These are phyloP conservation scores for Zygotorulaspora danielsina DNA, from an alignment of 805 yeast species.

Conservation along the genomic window DNA sequence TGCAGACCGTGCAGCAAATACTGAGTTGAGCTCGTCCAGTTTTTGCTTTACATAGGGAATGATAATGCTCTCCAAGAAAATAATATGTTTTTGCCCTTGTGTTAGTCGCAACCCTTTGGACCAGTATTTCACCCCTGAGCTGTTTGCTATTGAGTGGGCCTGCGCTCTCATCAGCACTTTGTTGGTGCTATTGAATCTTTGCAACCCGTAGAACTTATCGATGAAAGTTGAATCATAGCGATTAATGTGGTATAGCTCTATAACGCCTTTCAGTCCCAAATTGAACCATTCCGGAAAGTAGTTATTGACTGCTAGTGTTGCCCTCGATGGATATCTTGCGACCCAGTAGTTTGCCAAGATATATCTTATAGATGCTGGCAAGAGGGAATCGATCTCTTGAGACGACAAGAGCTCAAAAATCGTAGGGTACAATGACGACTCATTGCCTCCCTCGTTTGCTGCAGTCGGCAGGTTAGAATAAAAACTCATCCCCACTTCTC, in stretches of 20 bases:
- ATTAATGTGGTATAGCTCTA: slow-evolving; percentile 68
- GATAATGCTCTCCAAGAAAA: slow-evolving; percentile 58
- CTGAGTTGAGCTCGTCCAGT: slow-evolving; percentile 58
- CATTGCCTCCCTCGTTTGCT: slow-evolving; percentile 8
- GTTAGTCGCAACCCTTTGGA: slow-evolving; percentile 43
- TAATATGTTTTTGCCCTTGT: slow-evolving; percentile 46
- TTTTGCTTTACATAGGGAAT: slow-evolving; percentile 68
- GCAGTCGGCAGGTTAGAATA: slow-evolving; percentile 31
- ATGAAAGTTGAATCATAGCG: slow-evolving; percentile 83
- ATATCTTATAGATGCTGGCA: slow-evolving; percentile 80
- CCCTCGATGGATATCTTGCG: slow-evolving; percentile 65
- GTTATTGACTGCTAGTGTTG: slow-evolving; percentile 55
- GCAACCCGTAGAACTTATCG: slow-evolving; percentile 88
- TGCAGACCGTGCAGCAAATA: slow-evolving; percentile 54
- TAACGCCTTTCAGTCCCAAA: slow-evolving; percentile 50
- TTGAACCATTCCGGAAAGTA: slow-evolving; percentile 70
- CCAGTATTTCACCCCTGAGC: slow-evolving; percentile 14
- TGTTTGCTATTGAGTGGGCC: slow-evolving; percentile 8
- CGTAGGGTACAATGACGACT: slow-evolving; percentile 51
- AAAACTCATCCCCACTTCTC: slow-evolving; percentile 27
- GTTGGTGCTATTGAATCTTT: slow-evolving; percentile 43
- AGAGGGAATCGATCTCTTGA: slow-evolving; percentile 65
- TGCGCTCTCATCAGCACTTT: slow-evolving; percentile 16
- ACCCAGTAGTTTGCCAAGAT: slow-evolving; percentile 73
- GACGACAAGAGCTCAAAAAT: slow-evolving; percentile 84